phyloP scores from a whole-genome alignment of 208 protist genomes.

The Trypanosoma grayi region DNA sequence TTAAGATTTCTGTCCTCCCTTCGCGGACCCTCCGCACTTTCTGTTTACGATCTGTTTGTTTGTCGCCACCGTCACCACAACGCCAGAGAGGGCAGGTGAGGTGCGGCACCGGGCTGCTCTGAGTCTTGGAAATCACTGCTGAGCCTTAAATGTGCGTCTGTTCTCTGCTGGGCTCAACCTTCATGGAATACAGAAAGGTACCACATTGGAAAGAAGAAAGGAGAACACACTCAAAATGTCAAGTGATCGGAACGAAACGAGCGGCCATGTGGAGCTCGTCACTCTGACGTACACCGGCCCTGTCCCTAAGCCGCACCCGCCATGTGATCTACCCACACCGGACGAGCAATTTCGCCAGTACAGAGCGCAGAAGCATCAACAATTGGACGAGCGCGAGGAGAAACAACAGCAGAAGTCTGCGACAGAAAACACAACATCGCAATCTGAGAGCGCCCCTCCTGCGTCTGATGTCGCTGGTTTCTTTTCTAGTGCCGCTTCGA shows the following conservation, averaged over 20 bases:
- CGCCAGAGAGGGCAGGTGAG: too few relatives aligned
- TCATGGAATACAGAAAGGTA: too few relatives aligned
- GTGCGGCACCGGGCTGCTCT: too few relatives aligned
- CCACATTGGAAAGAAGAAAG: neutral
- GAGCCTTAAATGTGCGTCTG: too few relatives aligned
- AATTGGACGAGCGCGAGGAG: slow-evolving; percentile 32
- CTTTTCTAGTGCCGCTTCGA: slow-evolving; percentile 19
- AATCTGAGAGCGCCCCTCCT: neutral
- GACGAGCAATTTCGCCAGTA: slow-evolving; percentile 60
- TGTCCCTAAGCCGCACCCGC: slow-evolving; percentile 44
- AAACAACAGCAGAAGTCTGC: slow-evolving; percentile 4
- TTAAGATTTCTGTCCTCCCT: too few relatives aligned
- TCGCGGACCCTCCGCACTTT: too few relatives aligned
- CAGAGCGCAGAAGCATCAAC: slow-evolving; percentile 28
- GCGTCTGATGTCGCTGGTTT: neutral
- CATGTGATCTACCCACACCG: slow-evolving; percentile 64
- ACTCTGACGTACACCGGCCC: slow-evolving; percentile 51
- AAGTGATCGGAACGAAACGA: neutral
- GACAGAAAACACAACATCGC: neutral
- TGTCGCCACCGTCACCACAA: too few relatives aligned
- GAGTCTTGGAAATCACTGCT: too few relatives aligned
- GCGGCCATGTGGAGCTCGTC: slow-evolving; percentile 37
- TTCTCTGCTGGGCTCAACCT: too few relatives aligned
- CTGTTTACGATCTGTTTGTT: too few relatives aligned
- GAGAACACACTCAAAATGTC: slow-evolving; percentile 6